A percentile compares a stretch with the other conserved stretches of the same genome.
phyloP scores from a whole-genome alignment of 257 asterid genomes.

The Thymus quinquecostatus region DNA sequence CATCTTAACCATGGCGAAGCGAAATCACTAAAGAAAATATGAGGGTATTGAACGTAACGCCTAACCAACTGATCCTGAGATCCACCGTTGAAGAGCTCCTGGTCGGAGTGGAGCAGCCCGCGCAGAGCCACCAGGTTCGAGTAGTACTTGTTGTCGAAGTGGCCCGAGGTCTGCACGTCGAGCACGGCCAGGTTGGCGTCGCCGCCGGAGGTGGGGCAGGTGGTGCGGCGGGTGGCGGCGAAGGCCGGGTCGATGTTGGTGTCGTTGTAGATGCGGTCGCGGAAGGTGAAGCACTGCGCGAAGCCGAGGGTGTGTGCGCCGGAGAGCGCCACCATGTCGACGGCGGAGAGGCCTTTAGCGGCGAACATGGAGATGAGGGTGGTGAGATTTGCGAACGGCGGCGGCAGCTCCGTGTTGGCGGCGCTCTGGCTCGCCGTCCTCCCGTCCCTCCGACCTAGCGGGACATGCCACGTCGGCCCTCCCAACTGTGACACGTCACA shows the following conservation, averaged over 20 bases:
- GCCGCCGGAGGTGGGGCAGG: constrained; percentile 60
- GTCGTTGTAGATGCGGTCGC: no score
- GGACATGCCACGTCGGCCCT: constrained; percentile 60
- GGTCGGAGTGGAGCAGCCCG: constrained; percentile 73
- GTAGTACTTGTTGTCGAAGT: constrained; percentile 57
- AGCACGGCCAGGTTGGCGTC: constrained; percentile 46
- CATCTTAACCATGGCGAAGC: constrained; percentile 65
- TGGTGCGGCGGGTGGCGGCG: constrained; percentile 46
- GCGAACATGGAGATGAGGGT: constrained; percentile 47
- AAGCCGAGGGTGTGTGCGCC: constrained; percentile 30
- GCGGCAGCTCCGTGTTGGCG: constrained; percentile 56
- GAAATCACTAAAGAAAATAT: constrained; percentile 48
- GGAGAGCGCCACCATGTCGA: constrained; percentile 22
- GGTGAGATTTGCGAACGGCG: constrained; percentile 45
- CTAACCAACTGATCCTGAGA: constrained; percentile 53
- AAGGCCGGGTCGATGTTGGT: constrained; percentile 14
- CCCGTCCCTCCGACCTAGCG: constrained; percentile 64
- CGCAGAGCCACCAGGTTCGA: constrained; percentile 41
- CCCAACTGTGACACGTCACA: constrained; percentile 34
- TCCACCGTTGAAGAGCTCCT: constrained; percentile 66
- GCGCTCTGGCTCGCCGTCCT: constrained; percentile 51
- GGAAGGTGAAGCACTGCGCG: no score
- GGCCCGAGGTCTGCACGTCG: constrained; percentile 41
- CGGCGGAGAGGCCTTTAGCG: constrained; percentile 50
- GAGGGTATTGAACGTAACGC: constrained; percentile 32